phyloP scores from a whole-genome alignment of 345 rosid species.

The Pelargonium nanum region DNA sequence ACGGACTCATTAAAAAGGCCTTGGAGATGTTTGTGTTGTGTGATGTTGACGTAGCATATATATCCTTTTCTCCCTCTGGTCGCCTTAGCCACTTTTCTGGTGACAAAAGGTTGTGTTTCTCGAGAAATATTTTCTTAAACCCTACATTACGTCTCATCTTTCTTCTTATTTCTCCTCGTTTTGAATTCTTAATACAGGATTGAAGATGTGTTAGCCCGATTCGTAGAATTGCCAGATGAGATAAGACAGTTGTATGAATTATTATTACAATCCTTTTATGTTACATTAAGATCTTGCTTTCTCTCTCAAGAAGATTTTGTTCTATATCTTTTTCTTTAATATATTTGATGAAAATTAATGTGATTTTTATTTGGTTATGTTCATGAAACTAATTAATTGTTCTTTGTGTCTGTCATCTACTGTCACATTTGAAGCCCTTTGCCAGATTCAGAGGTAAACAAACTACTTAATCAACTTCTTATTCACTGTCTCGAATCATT shows the following conservation, averaged over 20 bases:
- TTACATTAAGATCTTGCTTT: background rate
- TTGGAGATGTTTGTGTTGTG: background rate
- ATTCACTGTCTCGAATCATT: no score
- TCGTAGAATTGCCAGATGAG: background rate
- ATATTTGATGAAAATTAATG: background rate
- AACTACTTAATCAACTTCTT: background rate
- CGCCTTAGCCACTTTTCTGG: background rate
- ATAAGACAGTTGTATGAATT: background rate
- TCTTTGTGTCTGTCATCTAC: background rate
- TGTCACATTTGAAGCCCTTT: background rate
- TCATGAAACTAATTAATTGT: background rate
- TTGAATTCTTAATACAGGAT: background rate
- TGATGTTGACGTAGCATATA: background rate
- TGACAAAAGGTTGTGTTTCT: background rate
- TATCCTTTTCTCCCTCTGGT: background rate
- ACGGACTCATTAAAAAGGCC: background rate
- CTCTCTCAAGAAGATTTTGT: background rate
- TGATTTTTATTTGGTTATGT: background rate
- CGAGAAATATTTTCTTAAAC: no score
- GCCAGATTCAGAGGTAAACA: background rate
- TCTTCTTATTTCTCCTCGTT: background rate
- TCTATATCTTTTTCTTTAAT: background rate
- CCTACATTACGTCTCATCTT: no score
- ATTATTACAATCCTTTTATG: no score
- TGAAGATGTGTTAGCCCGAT: background rate